These are phyloP conservation scores for Tetracentron sinense DNA, from an alignment of 164 flowering plant genomes.

Conservation along the genomic window DNA sequence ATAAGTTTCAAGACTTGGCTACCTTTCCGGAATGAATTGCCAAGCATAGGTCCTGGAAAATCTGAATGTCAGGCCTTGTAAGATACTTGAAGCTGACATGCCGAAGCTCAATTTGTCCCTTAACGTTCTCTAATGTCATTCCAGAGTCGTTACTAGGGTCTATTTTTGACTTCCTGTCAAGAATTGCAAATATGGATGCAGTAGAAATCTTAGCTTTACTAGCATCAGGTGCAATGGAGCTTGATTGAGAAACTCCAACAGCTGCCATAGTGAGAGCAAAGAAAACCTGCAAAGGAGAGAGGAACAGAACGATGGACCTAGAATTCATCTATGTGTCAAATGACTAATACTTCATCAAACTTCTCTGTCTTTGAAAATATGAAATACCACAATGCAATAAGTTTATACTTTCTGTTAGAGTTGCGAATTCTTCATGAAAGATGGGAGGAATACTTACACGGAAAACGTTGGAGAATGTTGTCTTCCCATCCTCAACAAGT, in stretches of 20 bases:
- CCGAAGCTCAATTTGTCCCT: conserved; percentile 42
- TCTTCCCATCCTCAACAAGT: neutral
- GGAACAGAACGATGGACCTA: neutral
- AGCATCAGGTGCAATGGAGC: conserved; percentile 38
- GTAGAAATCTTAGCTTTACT: conserved; percentile 36
- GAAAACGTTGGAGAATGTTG: neutral
- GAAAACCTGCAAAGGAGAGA: conserved; percentile 36
- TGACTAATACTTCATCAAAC: no score
- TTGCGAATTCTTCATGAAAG: no score
- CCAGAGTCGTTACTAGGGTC: conserved; percentile 45
- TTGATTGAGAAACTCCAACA: conserved; percentile 37
- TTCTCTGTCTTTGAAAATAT: no score
- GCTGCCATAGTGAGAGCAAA: conserved; percentile 45
- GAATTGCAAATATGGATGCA: conserved; percentile 42
- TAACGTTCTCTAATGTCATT: conserved; percentile 27
- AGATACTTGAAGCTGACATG: conserved; percentile 54
- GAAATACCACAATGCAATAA: no score
- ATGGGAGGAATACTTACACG: no score
- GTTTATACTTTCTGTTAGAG: no score
- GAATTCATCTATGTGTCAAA: neutral
- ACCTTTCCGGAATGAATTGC: conserved; percentile 44
- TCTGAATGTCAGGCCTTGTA: conserved; percentile 38
- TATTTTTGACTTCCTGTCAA: conserved; percentile 42
- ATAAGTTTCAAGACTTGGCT: neutral
- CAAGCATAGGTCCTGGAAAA: conserved; percentile 42